Evolutionary conservation across 495 filamentous ascomycete genomes (phyloP), one percentile per base, ranked within the genome.

Genomic region (Lasiosphaeria hispida): DNA sequence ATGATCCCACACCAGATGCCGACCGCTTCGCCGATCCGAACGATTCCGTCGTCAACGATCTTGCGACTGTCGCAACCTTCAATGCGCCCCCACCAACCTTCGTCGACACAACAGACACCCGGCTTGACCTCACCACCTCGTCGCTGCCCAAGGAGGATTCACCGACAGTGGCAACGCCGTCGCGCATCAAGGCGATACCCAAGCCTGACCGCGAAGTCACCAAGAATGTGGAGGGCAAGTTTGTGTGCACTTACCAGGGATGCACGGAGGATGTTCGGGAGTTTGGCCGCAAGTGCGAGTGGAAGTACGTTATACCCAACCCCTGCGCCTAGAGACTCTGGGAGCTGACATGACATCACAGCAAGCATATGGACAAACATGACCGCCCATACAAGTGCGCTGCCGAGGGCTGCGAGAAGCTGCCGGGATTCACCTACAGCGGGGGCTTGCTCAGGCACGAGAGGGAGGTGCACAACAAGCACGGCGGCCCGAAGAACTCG

Each of bases 341-440:
- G 8, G 34, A 40, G 36, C 61, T 54, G 62, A 63, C 48, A 53
- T 41, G 4, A 33, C 48, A 44, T 30, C 63, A 38, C 61, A 92
- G 91, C 57, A 93, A 96, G 75, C 92, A 97, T 70, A 95, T 95
- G 90, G 92, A 97, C 75, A 97, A 96, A 72, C 92, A 97, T 67
- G 90, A 93, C 54, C 80, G 92, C 14, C 92, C 92, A 0, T 96
- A 96, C 74, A 87, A 90, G 57, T 97, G 92, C 70, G 72, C 72
- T 19, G 83, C 88, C 23, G 78, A 79, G 13, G 85, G 83, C 15
- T 97, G 92, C 69, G 89, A 91, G 60, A 96, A 96, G 61, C 81
- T 96, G 0, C 87, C 88, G 60, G 92, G 92, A 15, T 96, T 97
- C 74, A 96, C 92, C 11, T 97, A 96, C 70, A 90, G 87, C 0